phyloP scores from a whole-genome alignment of 2,329 filamentous ascomycete genomes.

The Acarospora socialis region DNA sequence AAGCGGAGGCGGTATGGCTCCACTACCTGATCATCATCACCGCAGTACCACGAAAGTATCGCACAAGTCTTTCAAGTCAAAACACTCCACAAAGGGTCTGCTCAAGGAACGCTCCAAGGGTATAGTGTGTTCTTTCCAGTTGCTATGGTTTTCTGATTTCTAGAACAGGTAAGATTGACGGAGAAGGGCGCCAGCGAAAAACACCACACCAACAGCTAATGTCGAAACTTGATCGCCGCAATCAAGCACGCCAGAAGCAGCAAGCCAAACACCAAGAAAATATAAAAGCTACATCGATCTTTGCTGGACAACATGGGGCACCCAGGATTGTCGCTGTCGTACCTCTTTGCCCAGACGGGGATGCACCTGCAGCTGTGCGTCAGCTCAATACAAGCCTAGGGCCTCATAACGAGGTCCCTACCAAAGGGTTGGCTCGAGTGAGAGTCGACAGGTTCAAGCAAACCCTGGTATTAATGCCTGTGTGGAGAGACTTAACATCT shows the following conservation, averaged over 20 bases:
- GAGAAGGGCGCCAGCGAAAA: conserved; percentile 54
- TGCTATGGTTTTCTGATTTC: neutral
- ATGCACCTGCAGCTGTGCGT: conserved; percentile 51
- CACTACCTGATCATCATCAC: conserved; percentile 64
- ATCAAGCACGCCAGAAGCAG: conserved; percentile 85
- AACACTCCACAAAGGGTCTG: conserved; percentile 75
- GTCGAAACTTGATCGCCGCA: conserved; percentile 90
- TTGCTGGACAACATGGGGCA: conserved; percentile 73
- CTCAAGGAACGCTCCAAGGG: conserved; percentile 78
- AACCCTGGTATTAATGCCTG: conserved; percentile 71
- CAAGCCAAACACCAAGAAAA: conserved; percentile 72
- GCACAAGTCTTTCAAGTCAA: conserved; percentile 86
- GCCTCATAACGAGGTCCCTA: conserved; percentile 49
- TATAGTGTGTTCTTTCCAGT: conserved; percentile 22
- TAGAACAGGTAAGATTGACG: conserved; percentile 58
- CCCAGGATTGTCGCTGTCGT: conserved; percentile 80
- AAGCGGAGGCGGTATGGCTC: conserved; percentile 63
- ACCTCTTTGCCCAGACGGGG: conserved; percentile 61
- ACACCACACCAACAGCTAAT: conserved; percentile 93
- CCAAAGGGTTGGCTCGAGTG: conserved; percentile 47
- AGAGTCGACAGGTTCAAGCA: conserved; percentile 87
- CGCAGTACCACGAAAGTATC: conserved; percentile 77
- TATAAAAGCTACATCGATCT: conserved; percentile 63
- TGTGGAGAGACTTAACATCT: conserved; percentile 57
- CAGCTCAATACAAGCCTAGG: conserved; percentile 68